phyloP scores from a whole-genome alignment of 176 grass and related monocot species.

The Coix lacrymajobi region DNA sequence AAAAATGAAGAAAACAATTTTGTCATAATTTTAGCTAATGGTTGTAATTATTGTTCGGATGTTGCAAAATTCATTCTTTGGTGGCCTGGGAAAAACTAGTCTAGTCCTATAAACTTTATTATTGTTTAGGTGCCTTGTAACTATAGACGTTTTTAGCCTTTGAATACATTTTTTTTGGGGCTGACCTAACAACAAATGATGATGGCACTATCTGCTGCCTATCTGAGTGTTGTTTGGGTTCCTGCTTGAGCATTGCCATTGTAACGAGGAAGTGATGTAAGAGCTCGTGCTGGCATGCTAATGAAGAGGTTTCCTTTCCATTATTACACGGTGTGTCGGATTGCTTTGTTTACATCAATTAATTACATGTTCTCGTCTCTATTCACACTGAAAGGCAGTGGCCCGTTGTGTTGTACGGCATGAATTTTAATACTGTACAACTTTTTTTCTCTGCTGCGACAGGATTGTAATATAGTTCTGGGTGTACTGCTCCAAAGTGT shows the following conservation, averaged over 20 bases:
- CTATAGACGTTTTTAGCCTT: not conserved
- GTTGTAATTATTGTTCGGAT: not conserved
- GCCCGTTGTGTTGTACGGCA: not conserved
- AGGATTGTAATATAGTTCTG: not conserved
- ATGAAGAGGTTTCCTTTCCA: not conserved
- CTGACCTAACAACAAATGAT: slow-evolving; percentile 32
- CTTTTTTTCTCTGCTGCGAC: not conserved
- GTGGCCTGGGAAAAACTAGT: not conserved
- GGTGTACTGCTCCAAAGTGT: not conserved
- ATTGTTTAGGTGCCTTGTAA: not conserved
- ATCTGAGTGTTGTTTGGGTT: slow-evolving; percentile 22
- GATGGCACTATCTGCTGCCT: slow-evolving; percentile 1
- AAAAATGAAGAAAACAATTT: not conserved
- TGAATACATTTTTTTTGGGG: not conserved
- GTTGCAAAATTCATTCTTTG: slow-evolving; percentile 16
- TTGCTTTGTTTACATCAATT: not conserved
- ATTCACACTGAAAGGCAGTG: not conserved
- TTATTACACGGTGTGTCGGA: not conserved
- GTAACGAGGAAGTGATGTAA: slow-evolving; percentile 15
- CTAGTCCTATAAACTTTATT: not conserved
- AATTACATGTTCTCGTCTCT: not conserved
- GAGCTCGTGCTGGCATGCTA: not conserved
- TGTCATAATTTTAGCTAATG: slow-evolving; percentile 20
- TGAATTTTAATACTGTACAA: not conserved
- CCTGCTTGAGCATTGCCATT: not conserved